Conservation (phyloP, 441 rosid species). For the Omphalea diandra region DNA sequence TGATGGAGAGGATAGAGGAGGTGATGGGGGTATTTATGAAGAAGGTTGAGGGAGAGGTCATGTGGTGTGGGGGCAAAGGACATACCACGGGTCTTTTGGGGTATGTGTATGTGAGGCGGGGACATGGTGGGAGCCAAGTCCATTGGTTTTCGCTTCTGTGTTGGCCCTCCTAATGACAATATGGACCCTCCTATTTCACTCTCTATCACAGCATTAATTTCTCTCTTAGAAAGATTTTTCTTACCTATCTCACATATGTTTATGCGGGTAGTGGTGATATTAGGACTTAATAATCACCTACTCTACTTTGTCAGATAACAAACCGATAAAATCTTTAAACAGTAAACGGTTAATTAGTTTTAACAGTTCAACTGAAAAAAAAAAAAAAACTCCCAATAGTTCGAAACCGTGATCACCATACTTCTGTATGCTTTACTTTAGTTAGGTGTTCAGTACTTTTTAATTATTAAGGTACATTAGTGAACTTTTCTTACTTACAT, state of each 20-base stretch:
- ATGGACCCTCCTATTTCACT: slow-evolving; percentile 40
- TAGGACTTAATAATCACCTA: neutral
- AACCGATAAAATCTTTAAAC: no score
- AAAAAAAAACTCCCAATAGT: no score
- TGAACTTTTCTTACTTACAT: no score
- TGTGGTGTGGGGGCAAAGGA: slow-evolving; percentile 37
- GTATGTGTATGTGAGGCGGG: slow-evolving; percentile 42
- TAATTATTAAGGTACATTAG: no score
- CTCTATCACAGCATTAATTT: slow-evolving; percentile 19
- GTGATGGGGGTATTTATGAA: slow-evolving; percentile 38
- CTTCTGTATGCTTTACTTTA: no score
- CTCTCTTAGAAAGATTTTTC: neutral
- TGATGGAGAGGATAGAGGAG: slow-evolving; percentile 4
- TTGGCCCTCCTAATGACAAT: slow-evolving; percentile 58
- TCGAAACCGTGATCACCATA: no score
- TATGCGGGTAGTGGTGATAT: neutral
- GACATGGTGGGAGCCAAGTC: slow-evolving; percentile 63
- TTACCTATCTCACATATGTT: neutral
- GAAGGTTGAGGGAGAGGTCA: slow-evolving; percentile 29
- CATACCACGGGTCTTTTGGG: slow-evolving; percentile 46
- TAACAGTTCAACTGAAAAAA: no score
- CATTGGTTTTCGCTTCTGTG: slow-evolving; percentile 42
- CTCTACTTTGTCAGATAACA: no score
- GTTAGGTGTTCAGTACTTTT: no score
- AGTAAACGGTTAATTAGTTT: no score